Evolutionary conservation across 352 stramenopile genomes (phyloP).

Genomic region (Phytophthora megakarya): DNA sequence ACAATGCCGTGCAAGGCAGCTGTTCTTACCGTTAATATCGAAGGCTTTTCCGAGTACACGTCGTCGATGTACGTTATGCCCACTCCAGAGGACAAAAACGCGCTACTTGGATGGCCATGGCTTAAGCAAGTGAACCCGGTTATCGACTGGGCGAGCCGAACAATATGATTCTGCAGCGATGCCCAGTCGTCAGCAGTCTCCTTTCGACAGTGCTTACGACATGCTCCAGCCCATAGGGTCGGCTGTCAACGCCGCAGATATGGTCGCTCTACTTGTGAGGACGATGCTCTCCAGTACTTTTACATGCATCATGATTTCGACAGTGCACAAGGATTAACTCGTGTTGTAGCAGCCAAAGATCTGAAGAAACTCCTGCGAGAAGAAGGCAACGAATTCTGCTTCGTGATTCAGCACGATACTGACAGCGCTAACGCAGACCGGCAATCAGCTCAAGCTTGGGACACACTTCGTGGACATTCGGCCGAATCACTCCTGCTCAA

Average conservation of each 20-base stretch:
- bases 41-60: neutral
- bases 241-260: neutral
- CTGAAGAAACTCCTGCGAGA: neutral
- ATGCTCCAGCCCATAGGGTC: neutral
- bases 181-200: neutral
- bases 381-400: constrained; percentile 12
- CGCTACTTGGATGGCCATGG: neutral
- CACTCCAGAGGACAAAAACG: constrained; percentile 1
- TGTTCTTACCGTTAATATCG: neutral
- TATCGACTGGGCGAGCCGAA: neutral
- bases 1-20: neutral
- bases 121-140: neutral
- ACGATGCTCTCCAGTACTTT: neutral
- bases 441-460: neutral
- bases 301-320: neutral
- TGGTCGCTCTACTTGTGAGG: neutral
- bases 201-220: neutral
- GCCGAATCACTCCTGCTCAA: neutral
- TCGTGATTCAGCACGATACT: constrained; percentile 2
- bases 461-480: neutral
- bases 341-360: neutral
- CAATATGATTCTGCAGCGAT: neutral
- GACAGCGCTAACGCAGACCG: neutral
- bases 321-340: neutral
- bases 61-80: constrained; percentile 4